Evolutionary conservation across 2,329 filamentous ascomycete species (phyloP).

Genomic region (Hymenoscyphus salicellus): DNA sequence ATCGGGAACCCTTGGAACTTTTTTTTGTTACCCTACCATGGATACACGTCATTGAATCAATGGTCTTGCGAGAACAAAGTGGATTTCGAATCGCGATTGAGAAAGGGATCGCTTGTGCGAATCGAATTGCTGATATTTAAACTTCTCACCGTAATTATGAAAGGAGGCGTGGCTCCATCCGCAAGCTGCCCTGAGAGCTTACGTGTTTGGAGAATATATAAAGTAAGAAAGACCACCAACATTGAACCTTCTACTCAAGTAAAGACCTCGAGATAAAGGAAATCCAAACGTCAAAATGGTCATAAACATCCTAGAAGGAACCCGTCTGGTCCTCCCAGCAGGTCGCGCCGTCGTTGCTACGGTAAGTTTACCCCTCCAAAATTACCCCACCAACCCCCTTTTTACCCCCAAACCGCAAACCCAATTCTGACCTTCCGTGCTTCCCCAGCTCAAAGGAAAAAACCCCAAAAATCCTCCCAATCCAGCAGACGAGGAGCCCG

Average conservation of each 20-base stretch:
- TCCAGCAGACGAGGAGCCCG: conserved; percentile 4
- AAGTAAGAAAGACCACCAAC: neutral
- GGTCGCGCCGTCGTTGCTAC: neutral
- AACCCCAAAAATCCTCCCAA: neutral
- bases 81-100: neutral
- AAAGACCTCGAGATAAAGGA: neutral
- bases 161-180: no score
- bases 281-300: neutral
- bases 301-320: neutral
- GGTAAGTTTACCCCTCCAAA: neutral
- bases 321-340: neutral
- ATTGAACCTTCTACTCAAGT: neutral
- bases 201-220: no score
- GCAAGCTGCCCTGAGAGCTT: no score
- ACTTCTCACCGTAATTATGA: neutral
- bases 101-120: neutral
- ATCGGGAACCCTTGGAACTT: neutral
- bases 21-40: neutral
- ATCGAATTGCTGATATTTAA: neutral
- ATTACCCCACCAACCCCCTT: neutral
- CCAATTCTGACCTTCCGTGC: neutral
- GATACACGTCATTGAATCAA: neutral
- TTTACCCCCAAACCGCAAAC: neutral
- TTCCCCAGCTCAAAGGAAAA: neutral
- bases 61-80: neutral